Evolutionary conservation across 2,329 filamentous ascomycete species (phyloP), one percentile per base, ranked within the genome.

Genomic region (Stachybotrys echinatus): DNA sequence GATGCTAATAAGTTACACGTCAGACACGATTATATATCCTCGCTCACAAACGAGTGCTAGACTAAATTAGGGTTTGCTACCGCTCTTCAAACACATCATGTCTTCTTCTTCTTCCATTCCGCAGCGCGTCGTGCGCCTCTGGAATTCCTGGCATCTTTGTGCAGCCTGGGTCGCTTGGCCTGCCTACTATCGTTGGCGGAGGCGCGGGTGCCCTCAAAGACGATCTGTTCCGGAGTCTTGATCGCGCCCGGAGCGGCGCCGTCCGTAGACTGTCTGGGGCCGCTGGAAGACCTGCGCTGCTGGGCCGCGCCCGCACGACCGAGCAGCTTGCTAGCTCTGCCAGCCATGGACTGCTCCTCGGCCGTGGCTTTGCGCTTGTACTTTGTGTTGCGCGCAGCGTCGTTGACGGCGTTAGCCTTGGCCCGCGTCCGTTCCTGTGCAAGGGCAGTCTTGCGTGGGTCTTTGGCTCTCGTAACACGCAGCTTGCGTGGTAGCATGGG

Each of bases 401-500:
- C 54, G 31, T 71, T 72, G 48, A 71, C 60, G 27, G 64, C 58
- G 45, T 69, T 65, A 46, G 57, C 54, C 52, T 65, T 65, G 54
- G 61, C 57, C 52, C 59, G 58, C 53, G 56, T 42, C 49, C 61
- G 58, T 59, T 66, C 56, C 58, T 73, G 55, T 48, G 79, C 79
- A 23, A 76, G 68, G 38, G 70, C 66, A 6, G 80, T 84, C 68
- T 82, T 83, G 62, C 79, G 76, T 34, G 79, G 80, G 50, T 87
- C 87, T 69, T 91, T 92, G 63, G 94, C 94, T 53, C 94, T 85
- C 45, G 83, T 87, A 44, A 99, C 92, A 48, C 94, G 87, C 31
- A 99, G 76, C 57, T 85, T 81, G 43, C 94, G 85, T 10, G 92
- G 92, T n/a, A 97, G 83, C 81, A 96, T 85, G 18, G 92, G 92